Evolutionary conservation across 2,329 filamentous ascomycete species (phyloP).

Genomic region (Lasiodiplodia theobromae): DNA sequence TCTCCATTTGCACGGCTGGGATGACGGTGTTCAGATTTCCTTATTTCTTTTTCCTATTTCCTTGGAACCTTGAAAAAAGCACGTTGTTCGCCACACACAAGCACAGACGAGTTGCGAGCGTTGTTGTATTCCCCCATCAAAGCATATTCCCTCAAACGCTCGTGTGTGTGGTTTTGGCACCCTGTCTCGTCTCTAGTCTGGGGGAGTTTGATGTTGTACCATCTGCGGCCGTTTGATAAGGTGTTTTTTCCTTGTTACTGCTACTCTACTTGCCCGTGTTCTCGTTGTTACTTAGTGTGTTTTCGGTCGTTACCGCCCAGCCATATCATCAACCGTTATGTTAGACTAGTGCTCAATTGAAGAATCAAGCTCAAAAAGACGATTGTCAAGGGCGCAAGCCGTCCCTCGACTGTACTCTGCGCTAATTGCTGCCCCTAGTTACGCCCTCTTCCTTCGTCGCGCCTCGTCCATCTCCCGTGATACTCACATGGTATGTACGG

Average conservation of each 20-base stretch:
- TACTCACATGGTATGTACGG: neutral
- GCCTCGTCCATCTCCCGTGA: neutral
- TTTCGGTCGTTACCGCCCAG: constrained; percentile 23
- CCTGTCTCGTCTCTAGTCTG: constrained; percentile 10
- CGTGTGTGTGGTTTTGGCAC: constrained; percentile 15
- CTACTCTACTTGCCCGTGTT: constrained; percentile 16
- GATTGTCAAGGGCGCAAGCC: neutral
- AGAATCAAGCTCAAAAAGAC: constrained; percentile 12
- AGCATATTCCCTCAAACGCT: constrained; percentile 24
- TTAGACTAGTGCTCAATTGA: constrained; percentile 28
- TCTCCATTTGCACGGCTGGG: constrained; percentile 20
- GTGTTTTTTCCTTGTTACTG: constrained; percentile 15
- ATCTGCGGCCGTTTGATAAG: constrained; percentile 14
- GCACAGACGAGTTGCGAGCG: neutral
- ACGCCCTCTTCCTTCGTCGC: neutral
- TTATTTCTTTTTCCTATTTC: constrained; percentile 11
- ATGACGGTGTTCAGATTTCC: constrained; percentile 26
- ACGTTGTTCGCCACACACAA: constrained; percentile 18
- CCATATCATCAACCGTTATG: constrained; percentile 22
- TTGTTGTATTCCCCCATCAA: constrained; percentile 21
- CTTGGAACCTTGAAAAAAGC: constrained; percentile 22
- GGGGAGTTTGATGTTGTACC: constrained; percentile 19
- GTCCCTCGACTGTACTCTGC: neutral
- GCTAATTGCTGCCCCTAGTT: neutral
- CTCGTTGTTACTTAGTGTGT: constrained; percentile 25